Evolutionary conservation across 768 basidiomycete species (phyloP).

Genomic region (Russula vinacea): DNA sequence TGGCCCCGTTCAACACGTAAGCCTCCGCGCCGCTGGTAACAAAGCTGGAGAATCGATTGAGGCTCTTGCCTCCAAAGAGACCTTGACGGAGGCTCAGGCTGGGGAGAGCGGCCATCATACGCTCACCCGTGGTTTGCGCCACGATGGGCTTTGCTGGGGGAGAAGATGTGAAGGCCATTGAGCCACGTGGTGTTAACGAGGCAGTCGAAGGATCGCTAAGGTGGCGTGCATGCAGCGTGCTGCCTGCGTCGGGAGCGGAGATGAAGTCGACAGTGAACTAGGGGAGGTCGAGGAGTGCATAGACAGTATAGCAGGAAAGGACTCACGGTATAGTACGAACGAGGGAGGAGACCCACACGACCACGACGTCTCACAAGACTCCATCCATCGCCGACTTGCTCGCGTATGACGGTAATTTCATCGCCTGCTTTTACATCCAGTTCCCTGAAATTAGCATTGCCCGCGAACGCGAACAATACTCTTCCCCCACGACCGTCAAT

Average conservation of each 20-base stretch:
- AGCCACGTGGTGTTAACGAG: conserved; percentile 51
- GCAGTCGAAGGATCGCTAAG: conserved; percentile 40
- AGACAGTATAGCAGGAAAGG: conserved; percentile 13
- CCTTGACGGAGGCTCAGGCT: conserved; percentile 71
- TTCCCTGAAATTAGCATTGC: conserved; percentile 72
- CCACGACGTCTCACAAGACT: conserved; percentile 59
- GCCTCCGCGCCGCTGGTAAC: conserved; percentile 84
- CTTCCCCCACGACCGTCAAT: conserved; percentile 52
- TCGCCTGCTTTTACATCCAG: conserved; percentile 67
- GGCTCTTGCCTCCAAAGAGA: conserved; percentile 69
- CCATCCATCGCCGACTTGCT: conserved; percentile 76
- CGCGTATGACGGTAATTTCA: conserved; percentile 64
- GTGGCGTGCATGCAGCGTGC: conserved; percentile 34
- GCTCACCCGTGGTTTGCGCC: conserved; percentile 71
- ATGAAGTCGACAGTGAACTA: conserved; percentile 69
- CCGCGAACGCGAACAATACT: conserved; percentile 70
- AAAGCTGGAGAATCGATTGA: conserved; percentile 84
- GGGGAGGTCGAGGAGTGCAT: conserved; percentile 16
- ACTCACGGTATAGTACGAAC: conserved; percentile 68
- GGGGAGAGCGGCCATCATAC: conserved; percentile 48
- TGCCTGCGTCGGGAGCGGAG: conserved; percentile 45
- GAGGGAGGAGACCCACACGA: conserved; percentile 66
- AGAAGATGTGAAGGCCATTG: conserved; percentile 33
- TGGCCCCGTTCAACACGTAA: conserved; percentile 68
- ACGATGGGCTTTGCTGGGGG: conserved; percentile 43